A percentile compares a stretch with the other conserved stretches of the same genome.
Evolutionary conservation across 169 alveolate genomes (phyloP).

Genomic region (Eimeria maxima): DNA sequence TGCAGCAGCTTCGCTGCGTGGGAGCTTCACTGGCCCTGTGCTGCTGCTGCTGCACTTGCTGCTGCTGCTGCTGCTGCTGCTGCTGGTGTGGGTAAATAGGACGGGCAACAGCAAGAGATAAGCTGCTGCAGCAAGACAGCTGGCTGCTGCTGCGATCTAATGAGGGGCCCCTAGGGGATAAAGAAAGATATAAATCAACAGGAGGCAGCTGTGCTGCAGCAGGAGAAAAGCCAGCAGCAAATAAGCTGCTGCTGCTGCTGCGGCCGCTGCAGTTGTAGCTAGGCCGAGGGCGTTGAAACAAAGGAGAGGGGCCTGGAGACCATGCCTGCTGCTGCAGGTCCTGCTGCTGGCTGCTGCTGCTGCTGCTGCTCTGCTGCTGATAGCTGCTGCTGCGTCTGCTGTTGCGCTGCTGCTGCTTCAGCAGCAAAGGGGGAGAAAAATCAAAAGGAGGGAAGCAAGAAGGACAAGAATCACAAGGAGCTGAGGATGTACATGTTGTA

Average conservation of each 20-base stretch:
- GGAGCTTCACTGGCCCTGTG: constrained; percentile 21
- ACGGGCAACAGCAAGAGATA: constrained; percentile 43
- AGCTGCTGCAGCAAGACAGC: constrained; percentile 68
- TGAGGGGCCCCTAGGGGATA: constrained; percentile 22
- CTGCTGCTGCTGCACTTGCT: constrained; percentile 46
- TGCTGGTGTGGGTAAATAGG: constrained; percentile 19
- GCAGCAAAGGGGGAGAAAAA: constrained; percentile 56
- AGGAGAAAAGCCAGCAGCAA: constrained; percentile 67
- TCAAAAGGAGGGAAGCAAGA: constrained; percentile 60
- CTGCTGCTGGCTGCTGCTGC: constrained; percentile 21
- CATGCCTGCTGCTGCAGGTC: constrained; percentile 11
- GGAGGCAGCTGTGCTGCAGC: constrained; percentile 67
- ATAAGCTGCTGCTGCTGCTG: constrained; percentile 71
- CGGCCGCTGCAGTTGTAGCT: constrained; percentile 67
- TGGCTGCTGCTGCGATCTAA: constrained; percentile 65
- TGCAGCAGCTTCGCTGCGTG: constrained; percentile 27
- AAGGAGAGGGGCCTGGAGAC: constrained; percentile 43
- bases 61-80: constrained; percentile 67
- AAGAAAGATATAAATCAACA: neutral
- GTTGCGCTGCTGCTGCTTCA: constrained; percentile 67
- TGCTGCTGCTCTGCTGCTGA: too few relatives aligned
- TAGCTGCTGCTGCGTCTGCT: constrained; percentile 36
- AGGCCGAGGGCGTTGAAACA: constrained; percentile 54
- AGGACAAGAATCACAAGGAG: constrained; percentile 28
- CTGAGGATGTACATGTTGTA: constrained; percentile 11